Evolutionary conservation across 2,329 filamentous ascomycete species (phyloP), one percentile per base, ranked within the genome.

Genomic region (Paracorniculantispora psalliotae): DNA sequence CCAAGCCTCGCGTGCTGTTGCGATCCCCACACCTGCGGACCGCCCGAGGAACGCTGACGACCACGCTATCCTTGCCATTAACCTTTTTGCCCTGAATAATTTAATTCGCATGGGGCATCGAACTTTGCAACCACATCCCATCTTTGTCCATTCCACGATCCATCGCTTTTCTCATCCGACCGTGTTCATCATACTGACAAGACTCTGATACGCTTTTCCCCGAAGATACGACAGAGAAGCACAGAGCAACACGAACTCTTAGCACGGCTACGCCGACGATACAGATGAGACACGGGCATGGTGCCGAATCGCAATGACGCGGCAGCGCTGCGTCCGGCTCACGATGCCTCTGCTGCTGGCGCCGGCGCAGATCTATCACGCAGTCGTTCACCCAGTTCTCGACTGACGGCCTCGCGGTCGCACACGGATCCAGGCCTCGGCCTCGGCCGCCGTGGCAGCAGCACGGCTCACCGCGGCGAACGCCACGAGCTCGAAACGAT

Each of bases 251-350:
- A n/a, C n/a, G n/a, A n/a, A n/a, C n/a, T n/a, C n/a, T n/a, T n/a
- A n/a, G n/a, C n/a, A n/a, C n/a, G n/a, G n/a, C n/a, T n/a, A n/a
- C n/a, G n/a, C n/a, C n/a, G n/a, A n/a, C n/a, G n/a, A n/a, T n/a
- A n/a, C n/a, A n/a, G 68, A 63, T 63, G 63, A 64, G 61, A 57
- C 62, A 52, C 59, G 57, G 61, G 64, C 52, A 72, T 72, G 70
- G 64, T 66, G 61, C 63, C 64, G 33, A 63, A 67, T 64, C 66
- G 61, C 50, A 64, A 64, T 56, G 63, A 67, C 56, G 61, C 63
- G 59, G 62, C n/a, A n/a, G n/a, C 61, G 46, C 58, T 62, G 53
- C 62, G 63, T 49, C 59, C 59, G 57, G 61, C 63, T 39, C 57
- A 61, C 19, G 47, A 41, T 39, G 57, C 19, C 43, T 9, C 30